Evolutionary conservation across 2,329 filamentous ascomycete species (phyloP).

Genomic region (Pleurostoma richardsiae): DNA sequence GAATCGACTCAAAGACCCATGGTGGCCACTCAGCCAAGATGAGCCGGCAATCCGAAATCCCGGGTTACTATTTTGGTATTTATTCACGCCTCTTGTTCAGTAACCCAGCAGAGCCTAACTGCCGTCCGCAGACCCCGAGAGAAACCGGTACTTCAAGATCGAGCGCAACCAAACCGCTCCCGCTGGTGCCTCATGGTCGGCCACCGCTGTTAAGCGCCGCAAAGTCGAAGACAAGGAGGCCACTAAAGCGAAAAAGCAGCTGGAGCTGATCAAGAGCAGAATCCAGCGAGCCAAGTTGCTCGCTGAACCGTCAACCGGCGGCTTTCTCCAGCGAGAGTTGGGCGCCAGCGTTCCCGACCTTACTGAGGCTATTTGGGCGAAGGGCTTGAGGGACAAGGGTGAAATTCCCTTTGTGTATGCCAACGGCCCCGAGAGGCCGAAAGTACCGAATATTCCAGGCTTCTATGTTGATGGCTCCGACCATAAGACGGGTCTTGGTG

Average conservation of each 20-base stretch:
- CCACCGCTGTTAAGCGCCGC: constrained; percentile 46
- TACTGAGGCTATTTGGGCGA: constrained; percentile 29
- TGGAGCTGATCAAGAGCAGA: constrained; percentile 1
- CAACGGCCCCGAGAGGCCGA: constrained; percentile 18
- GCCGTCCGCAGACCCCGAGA: constrained; percentile 40
- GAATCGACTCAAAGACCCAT: not conserved
- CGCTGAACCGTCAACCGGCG: constrained; percentile 22
- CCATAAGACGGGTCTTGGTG: constrained; percentile 30
- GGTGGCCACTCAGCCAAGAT: not conserved
- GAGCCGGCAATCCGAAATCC: constrained; percentile 5
- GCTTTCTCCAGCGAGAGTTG: constrained; percentile 26
- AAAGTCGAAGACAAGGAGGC: constrained; percentile 31
- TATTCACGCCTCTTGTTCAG: no score
- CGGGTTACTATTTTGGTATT: constrained; percentile 11
- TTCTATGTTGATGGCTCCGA: constrained; percentile 35
- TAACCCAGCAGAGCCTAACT: not conserved
- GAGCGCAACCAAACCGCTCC: constrained; percentile 48
- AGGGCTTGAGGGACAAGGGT: constrained; percentile 32
- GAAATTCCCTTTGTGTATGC: constrained; percentile 21
- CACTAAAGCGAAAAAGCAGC: constrained; percentile 8
- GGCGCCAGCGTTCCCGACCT: constrained; percentile 22
- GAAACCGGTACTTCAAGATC: constrained; percentile 65
- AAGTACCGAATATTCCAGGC: constrained; percentile 28
- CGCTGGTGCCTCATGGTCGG: constrained; percentile 44
- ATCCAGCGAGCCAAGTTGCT: constrained; percentile 27